Evolutionary conservation across 352 stramenopile species (phyloP).

Genomic region (Pelagophyceae sp.): DNA sequence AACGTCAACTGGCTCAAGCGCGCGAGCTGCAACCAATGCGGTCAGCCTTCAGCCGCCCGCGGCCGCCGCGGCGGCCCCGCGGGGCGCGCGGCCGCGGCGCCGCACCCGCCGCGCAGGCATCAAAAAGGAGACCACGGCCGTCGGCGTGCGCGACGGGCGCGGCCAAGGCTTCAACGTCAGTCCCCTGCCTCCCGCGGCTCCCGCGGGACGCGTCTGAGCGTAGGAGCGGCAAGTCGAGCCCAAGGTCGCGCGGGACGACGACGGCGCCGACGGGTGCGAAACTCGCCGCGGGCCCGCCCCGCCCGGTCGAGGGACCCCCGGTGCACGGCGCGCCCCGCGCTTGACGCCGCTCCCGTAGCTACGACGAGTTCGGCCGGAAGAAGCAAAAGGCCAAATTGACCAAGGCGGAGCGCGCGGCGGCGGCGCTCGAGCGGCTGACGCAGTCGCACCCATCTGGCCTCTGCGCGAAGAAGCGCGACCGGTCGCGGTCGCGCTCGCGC

Average conservation of each 20-base stretch:
- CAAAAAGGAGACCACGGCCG: background rate
- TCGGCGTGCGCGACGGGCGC: background rate
- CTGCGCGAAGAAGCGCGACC: no score
- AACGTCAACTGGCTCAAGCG: background rate
- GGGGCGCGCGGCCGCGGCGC: no score
- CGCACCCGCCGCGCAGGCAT: no score
- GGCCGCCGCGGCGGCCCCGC: no score
- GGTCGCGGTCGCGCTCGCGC: no score
- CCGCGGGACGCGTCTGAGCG: background rate
- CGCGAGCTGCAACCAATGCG: background rate
- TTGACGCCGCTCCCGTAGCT: no score
- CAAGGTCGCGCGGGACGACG: background rate
- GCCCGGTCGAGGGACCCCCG: no score
- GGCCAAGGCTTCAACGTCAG: background rate
- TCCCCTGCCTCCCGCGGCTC: background rate
- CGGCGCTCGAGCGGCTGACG: background rate
- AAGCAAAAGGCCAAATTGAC: background rate
- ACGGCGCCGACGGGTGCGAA: background rate
- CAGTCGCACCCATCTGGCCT: background rate
- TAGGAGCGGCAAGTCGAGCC: background rate
- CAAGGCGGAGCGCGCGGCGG: background rate
- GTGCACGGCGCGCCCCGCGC: no score
- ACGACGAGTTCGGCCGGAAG: background rate
- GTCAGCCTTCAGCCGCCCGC: no score
- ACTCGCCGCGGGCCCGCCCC: no score